Evolutionary conservation across 2,329 filamentous ascomycete genomes (phyloP).

Genomic region (Aspergillus ibericus): DNA sequence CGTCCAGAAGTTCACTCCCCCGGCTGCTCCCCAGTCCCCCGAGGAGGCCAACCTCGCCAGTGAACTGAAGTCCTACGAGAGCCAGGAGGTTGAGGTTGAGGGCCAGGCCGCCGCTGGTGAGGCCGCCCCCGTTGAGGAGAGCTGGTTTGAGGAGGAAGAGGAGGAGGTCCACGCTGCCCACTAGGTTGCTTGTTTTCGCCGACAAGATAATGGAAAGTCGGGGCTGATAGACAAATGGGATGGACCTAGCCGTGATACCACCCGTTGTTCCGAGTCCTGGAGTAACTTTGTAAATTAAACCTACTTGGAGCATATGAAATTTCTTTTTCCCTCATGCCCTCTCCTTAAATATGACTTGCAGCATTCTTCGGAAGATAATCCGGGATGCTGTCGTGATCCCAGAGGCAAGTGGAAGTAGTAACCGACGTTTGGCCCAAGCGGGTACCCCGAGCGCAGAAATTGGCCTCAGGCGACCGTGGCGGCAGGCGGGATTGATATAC

Average conservation of each 20-base stretch:
- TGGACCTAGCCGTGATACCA: constrained; percentile 26
- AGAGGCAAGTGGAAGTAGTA: background rate
- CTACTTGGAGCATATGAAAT: constrained; percentile 28
- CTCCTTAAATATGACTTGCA: background rate
- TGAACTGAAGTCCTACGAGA: constrained; percentile 92
- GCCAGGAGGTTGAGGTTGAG: constrained; percentile 90
- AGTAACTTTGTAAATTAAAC: constrained; percentile 30
- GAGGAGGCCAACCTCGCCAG: constrained; percentile 91
- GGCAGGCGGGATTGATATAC: constrained; percentile 17
- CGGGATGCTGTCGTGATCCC: background rate
- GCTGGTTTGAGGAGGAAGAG: constrained; percentile 81
- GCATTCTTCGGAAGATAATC: background rate
- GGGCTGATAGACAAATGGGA: constrained; percentile 26
- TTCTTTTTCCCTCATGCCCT: constrained; percentile 15
- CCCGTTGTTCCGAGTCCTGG: constrained; percentile 19
- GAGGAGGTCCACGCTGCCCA: constrained; percentile 51
- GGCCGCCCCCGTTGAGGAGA: constrained; percentile 62
- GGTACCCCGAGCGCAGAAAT: constrained; percentile 1
- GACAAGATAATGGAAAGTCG: constrained; percentile 30
- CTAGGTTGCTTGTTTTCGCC: constrained; percentile 33
- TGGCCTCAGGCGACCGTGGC: constrained; percentile 9
- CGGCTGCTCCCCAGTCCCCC: constrained; percentile 80
- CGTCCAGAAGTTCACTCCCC: constrained; percentile 81
- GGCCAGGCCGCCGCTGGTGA: constrained; percentile 69
- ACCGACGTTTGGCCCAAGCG: background rate